Evolutionary conservation across 495 filamentous ascomycete genomes (phyloP).

Genomic region (Letharia columbiana): DNA sequence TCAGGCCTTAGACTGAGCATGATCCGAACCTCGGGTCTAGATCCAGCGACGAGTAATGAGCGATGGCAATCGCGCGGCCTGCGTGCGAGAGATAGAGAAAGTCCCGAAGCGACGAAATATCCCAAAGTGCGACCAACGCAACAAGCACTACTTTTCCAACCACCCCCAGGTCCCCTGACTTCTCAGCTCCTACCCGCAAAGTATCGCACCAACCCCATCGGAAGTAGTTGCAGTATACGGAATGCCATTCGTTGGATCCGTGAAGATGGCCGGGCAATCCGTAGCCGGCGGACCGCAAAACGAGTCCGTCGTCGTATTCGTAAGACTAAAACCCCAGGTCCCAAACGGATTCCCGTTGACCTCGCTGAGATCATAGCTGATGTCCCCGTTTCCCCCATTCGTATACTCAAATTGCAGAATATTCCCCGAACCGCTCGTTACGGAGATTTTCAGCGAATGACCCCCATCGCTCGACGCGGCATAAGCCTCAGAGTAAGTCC

Average conservation of each 20-base stretch:
- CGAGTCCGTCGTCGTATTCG: not conserved
- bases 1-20: not conserved
- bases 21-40: not conserved
- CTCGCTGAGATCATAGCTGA: constrained; percentile 13
- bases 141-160: not conserved
- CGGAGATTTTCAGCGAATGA: constrained; percentile 8
- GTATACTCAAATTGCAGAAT: constrained; percentile 17
- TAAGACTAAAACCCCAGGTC: not conserved
- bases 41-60: not conserved
- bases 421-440: not conserved
- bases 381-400: not conserved
- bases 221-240: not conserved
- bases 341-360: constrained; percentile 13
- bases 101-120: not conserved
- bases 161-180: not conserved
- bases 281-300: not conserved
- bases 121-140: not conserved
- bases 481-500: constrained; percentile 8
- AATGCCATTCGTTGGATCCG: not conserved
- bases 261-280: not conserved
- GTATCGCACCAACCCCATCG: not conserved
- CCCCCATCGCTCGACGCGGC: not conserved
- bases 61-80: not conserved
- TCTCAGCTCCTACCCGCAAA: not conserved
- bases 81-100: not conserved